Base-by-base conservation (phyloP, 805 yeast species). In the Hanseniaspora taiwanica region DNA sequence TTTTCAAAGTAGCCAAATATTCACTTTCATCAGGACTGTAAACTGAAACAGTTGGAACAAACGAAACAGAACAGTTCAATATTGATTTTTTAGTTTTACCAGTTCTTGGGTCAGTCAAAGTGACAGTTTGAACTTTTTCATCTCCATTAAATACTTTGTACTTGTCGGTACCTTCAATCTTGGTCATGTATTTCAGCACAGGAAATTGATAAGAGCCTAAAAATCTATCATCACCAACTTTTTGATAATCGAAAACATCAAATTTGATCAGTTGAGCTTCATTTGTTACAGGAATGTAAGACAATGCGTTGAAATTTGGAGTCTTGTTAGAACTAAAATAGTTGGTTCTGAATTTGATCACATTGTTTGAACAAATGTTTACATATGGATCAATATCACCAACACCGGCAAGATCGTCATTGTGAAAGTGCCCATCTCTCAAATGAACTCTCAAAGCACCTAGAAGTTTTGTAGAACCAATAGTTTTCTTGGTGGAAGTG, bases 371-470 rank as follows among this genome's bases (percentile, higher is more conserved):
- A 27, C 72, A 51, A 8, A 81, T 66, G 44, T 72, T 68, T 31
- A 78, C 74, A 50, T 80, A 81, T 4, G 93, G 91, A 58, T 82
- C 87, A 50, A 81, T 76, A 42, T 70, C 73, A 42, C 91, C 89
- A 38, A 80, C 70, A 13, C 76, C 68, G 48, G 79, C 81, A 48
- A 80, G 59, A 48, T 76, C 56, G 64, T 46, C 45, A 48, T 68
- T 63, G 48, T 77, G 59, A 32, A 73, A 71, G 9, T 54, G 54
- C 14, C 78, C 80, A 25, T 65, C 60, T 43, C 76, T 67, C 37
- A 82, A 49, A 50, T 74, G 76, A 29, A 82, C 51, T 61, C 78
- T 72, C 21, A 76, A 54, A 32, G 75, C 76, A 48, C 89, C 94
- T 45, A 82, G 64, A 31, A 89, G 76, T 12, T 81, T 25, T 10